These are phyloP conservation scores for Triticum turgidum DNA, from an alignment of 176 grass and related monocot species.

Conservation along the genomic window DNA sequence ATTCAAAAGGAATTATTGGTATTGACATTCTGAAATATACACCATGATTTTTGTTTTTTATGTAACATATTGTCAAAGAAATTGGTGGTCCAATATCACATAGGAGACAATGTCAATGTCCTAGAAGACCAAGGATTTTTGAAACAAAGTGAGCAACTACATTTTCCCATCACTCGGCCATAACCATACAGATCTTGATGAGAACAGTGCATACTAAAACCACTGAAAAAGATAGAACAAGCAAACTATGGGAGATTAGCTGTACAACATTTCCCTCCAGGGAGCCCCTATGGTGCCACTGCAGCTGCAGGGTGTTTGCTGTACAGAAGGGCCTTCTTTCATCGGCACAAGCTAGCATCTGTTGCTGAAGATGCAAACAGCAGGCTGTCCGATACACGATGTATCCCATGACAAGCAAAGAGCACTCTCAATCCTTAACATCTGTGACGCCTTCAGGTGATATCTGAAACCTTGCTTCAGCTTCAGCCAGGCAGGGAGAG, in stretches of 20 bases:
- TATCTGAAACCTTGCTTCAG: slow-evolving; percentile 72
- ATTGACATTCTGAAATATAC: neutral
- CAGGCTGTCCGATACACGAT: neutral
- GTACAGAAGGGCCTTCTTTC: slow-evolving; percentile 16
- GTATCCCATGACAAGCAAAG: neutral
- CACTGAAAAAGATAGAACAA: neutral
- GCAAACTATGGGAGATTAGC: neutral
- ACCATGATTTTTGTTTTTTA: neutral
- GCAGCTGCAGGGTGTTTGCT: neutral
- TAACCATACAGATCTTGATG: neutral
- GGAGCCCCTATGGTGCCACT: neutral
- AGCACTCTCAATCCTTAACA: slow-evolving; percentile 52
- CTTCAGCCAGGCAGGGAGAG: slow-evolving; percentile 64
- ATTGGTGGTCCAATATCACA: neutral
- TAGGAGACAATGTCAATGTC: neutral
- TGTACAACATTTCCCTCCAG: neutral
- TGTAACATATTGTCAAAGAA: neutral
- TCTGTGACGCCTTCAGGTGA: slow-evolving; percentile 66
- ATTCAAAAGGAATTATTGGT: neutral
- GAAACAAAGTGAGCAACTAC: neutral
- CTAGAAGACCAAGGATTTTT: neutral
- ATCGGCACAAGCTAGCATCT: neutral
- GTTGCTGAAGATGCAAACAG: neutral
- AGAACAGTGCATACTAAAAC: neutral
- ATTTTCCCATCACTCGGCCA: neutral